phyloP scores from a whole-genome alignment of 2,329 filamentous ascomycete species.

The Neophaeococcomyces aloes region DNA sequence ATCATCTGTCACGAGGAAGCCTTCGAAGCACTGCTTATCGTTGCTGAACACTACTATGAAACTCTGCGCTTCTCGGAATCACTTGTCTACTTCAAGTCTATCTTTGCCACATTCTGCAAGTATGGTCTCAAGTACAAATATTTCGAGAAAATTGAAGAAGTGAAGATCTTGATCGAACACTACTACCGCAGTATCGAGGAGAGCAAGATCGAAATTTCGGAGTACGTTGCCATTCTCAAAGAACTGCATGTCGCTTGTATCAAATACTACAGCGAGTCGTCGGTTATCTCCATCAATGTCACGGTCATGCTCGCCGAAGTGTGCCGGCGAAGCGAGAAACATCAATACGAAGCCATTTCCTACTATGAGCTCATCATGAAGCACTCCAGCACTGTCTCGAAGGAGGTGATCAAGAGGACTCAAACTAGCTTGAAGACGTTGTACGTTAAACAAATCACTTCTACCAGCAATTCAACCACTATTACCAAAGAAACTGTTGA shows the following conservation, averaged over 20 bases:
- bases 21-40: constrained; percentile 29
- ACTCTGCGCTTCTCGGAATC: constrained; percentile 15
- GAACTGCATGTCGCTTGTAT: constrained; percentile 25
- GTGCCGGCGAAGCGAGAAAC: constrained; percentile 9
- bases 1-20: constrained; percentile 28
- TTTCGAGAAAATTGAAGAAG: constrained; percentile 13
- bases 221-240: constrained; percentile 30
- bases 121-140: constrained; percentile 1
- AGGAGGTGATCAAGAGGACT: constrained; percentile 7
- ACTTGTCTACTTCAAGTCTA: not conserved
- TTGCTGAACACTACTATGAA: constrained; percentile 36
- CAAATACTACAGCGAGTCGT: constrained; percentile 2
- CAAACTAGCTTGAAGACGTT: constrained; percentile 9
- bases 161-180: constrained; percentile 29
- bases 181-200: constrained; percentile 19
- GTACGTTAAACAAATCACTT: constrained; percentile 11
- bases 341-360: constrained; percentile 13
- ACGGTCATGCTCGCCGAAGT: constrained; percentile 32
- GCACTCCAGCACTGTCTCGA: constrained; percentile 6
- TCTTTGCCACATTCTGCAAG: constrained; percentile 6
- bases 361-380: constrained; percentile 9
- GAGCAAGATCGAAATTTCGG: constrained; percentile 23
- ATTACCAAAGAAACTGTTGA: constrained; percentile 10
- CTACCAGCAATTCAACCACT: constrained; percentile 4
- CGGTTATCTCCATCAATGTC: constrained; percentile 15